Evolutionary conservation across 805 yeast species (phyloP).

Genomic region (Metschnikowia continentalis): DNA sequence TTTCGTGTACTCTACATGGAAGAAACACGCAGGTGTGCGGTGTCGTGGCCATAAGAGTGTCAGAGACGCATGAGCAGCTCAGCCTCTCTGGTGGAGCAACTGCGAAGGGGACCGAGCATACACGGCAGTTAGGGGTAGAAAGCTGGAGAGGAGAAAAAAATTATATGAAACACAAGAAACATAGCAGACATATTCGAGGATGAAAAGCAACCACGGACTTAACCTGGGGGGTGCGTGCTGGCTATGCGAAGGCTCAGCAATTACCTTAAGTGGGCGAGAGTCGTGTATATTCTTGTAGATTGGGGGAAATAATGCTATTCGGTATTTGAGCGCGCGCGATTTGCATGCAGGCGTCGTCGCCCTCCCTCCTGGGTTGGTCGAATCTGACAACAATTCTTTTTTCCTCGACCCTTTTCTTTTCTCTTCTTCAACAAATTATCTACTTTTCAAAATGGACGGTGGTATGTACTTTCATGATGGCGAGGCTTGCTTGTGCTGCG

Average conservation of each 20-base stretch:
- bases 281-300: not conserved
- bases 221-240: not conserved
- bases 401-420: constrained; percentile 20
- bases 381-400: constrained; percentile 18
- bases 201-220: not conserved
- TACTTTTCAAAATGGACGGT: constrained; percentile 50
- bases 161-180: not conserved
- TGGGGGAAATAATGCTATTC: constrained; percentile 3
- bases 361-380: constrained; percentile 16
- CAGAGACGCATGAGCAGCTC: not conserved
- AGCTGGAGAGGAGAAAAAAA: not conserved
- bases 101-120: not conserved
- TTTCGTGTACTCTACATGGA: not conserved
- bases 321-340: constrained; percentile 9
- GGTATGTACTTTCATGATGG: constrained; percentile 39
- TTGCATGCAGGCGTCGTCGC: constrained; percentile 15
- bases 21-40: not conserved
- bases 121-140: not conserved
- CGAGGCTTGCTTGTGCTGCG: not conserved
- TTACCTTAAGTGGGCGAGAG: not conserved
- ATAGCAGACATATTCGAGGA: not conserved
- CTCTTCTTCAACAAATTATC: constrained; percentile 18
- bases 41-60: not conserved
- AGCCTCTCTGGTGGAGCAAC: not conserved
- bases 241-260: not conserved